Conservation (phyloP, 2,329 filamentous ascomycete genomes). For the Xylaria multiplex region DNA sequence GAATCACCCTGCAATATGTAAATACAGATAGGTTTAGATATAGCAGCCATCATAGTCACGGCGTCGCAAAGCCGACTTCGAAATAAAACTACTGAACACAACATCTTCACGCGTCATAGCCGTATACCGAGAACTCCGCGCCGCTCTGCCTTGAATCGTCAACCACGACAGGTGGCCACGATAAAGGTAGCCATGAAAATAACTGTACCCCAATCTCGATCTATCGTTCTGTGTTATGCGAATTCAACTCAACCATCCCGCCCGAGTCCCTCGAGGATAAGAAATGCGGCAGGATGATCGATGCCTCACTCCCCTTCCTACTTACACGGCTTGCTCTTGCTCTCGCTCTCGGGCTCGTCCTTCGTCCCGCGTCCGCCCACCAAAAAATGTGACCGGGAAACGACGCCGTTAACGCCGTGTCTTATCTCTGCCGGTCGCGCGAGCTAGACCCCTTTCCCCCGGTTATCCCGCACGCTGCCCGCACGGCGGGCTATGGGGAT, state of each 20-base stretch:
- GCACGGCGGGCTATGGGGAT: no score
- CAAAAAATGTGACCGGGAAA: no score
- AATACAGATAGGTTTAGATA: neutral
- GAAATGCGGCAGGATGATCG: no score
- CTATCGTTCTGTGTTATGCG: neutral
- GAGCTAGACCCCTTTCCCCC: no score
- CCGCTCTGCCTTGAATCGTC: neutral
- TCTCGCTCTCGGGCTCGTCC: no score
- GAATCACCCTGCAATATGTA: neutral
- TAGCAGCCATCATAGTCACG: neutral
- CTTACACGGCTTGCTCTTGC: no score
- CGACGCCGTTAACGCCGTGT: no score
- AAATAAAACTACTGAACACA: neutral
- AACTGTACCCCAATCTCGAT: neutral
- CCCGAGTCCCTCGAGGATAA: no score
- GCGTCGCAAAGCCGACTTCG: neutral
- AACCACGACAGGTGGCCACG: neutral
- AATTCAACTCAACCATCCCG: neutral
- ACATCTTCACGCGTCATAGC: neutral
- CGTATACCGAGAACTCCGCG: neutral
- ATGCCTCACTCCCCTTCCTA: no score
- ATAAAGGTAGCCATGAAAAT: neutral
- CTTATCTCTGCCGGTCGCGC: no score
- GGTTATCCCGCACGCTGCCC: no score
- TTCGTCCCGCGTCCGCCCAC: no score